Evolutionary conservation across 805 yeast genomes (phyloP).

Genomic region (Saccharomycopsis selenospora): DNA sequence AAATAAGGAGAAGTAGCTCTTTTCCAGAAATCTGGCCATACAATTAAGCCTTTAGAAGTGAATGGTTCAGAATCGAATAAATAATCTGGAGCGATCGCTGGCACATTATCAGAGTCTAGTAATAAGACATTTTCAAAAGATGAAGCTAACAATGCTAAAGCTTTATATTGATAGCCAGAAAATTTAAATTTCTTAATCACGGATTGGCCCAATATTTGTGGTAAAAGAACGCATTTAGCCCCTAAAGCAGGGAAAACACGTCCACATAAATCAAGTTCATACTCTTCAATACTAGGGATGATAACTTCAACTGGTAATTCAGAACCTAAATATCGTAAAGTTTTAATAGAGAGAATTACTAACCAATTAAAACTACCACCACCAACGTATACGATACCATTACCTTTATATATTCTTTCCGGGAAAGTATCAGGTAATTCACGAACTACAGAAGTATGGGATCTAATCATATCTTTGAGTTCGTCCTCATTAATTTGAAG

Average conservation of each 20-base stretch:
- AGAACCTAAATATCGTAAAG: conserved; percentile 42
- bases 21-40: conserved; percentile 71
- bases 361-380: conserved; percentile 56
- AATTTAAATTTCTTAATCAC: conserved; percentile 45
- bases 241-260: conserved; percentile 51
- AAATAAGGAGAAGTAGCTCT: conserved; percentile 55
- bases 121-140: conserved; percentile 68
- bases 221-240: conserved; percentile 59
- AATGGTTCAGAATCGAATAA: conserved; percentile 39
- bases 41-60: conserved; percentile 36
- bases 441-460: conserved; percentile 41
- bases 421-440: conserved; percentile 44
- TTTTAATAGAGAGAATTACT: conserved; percentile 42
- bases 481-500: conserved; percentile 40
- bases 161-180: conserved; percentile 59
- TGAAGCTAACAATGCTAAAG: conserved; percentile 62
- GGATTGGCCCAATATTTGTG: conserved; percentile 51
- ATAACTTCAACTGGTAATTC: conserved; percentile 65
- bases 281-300: conserved; percentile 58
- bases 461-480: conserved; percentile 35
- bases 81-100: conserved; percentile 45
- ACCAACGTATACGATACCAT: conserved; percentile 59
- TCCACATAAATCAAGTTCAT: conserved; percentile 59
- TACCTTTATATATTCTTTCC: conserved; percentile 39
- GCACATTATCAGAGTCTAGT: conserved; percentile 65